phyloP scores from a whole-genome alignment of 495 filamentous ascomycete genomes.

The Aspergillus cristatus region DNA sequence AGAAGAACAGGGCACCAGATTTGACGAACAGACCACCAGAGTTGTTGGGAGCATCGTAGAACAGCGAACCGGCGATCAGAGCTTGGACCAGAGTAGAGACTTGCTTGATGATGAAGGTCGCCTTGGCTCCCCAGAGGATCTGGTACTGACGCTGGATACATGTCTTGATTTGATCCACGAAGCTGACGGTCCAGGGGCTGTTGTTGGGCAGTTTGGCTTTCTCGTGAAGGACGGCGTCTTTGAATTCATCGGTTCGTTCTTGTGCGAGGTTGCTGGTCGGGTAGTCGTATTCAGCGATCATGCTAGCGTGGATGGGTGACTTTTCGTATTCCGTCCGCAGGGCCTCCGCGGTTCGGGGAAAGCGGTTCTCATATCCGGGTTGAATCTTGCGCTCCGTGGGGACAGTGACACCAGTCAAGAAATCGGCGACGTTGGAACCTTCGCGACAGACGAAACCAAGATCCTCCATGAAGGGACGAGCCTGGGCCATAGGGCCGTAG shows the following conservation, averaged over 20 bases:
- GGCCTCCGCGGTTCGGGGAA: slow-evolving; percentile 36
- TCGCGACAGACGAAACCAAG: slow-evolving; percentile 60
- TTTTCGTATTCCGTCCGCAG: slow-evolving; percentile 32
- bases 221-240: slow-evolving; percentile 33
- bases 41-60: slow-evolving; percentile 31
- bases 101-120: slow-evolving; percentile 52
- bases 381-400: slow-evolving; percentile 54
- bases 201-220: slow-evolving; percentile 32
- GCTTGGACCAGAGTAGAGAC: slow-evolving; percentile 33
- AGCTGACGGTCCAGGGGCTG: slow-evolving; percentile 49
- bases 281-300: slow-evolving; percentile 42
- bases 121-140: slow-evolving; percentile 52
- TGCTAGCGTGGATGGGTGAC: slow-evolving; percentile 23
- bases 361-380: slow-evolving; percentile 39
- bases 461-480: slow-evolving; percentile 57
- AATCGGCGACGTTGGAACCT: slow-evolving; percentile 60
- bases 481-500: slow-evolving; percentile 48
- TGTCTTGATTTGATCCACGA: slow-evolving; percentile 48
- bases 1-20: slow-evolving; percentile 59
- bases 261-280: slow-evolving; percentile 35
- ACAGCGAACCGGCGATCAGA: slow-evolving; percentile 33
- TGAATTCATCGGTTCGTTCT: slow-evolving; percentile 40
- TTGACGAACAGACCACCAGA: slow-evolving; percentile 43
- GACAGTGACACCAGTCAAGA: slow-evolving; percentile 65
- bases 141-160: slow-evolving; percentile 47